These are phyloP conservation scores for Choiromyces venosus DNA, from an alignment of 495 filamentous ascomycete genomes.

Conservation along the genomic window DNA sequence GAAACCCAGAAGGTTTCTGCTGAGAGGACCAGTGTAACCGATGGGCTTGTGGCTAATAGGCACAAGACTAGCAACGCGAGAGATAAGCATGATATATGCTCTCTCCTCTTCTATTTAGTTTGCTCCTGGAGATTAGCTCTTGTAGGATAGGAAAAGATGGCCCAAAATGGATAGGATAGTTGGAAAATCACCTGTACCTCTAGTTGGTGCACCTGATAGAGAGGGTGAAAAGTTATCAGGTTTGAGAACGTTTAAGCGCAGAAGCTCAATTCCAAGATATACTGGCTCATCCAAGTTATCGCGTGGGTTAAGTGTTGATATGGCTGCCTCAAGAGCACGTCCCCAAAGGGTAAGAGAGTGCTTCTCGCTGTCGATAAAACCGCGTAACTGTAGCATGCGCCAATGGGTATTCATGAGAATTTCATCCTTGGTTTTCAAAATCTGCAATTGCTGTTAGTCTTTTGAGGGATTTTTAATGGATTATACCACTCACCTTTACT, in stretches of 20 bases:
- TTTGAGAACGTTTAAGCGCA: slow-evolving; percentile 72
- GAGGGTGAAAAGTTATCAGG: slow-evolving; percentile 51
- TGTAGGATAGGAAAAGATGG: not conserved
- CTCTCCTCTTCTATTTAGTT: slow-evolving; percentile 55
- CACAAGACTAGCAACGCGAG: slow-evolving; percentile 74
- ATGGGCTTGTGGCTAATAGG: slow-evolving; percentile 75
- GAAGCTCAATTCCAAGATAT: slow-evolving; percentile 73
- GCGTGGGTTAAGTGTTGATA: slow-evolving; percentile 56
- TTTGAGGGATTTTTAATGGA: not conserved
- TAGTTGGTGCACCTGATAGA: slow-evolving; percentile 56
- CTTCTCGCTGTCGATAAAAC: slow-evolving; percentile 65
- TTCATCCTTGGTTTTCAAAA: slow-evolving; percentile 59
- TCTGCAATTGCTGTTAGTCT: slow-evolving; percentile 42
- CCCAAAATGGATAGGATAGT: slow-evolving; percentile 8
- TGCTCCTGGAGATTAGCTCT: slow-evolving; percentile 8
- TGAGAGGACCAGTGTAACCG: slow-evolving; percentile 91
- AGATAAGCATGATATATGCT: slow-evolving; percentile 68
- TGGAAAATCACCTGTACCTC: slow-evolving; percentile 52
- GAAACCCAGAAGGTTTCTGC: slow-evolving; percentile 80
- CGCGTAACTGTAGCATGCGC: slow-evolving; percentile 83
- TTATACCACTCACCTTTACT: slow-evolving; percentile 36
- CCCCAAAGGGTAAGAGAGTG: slow-evolving; percentile 85
- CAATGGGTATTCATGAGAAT: slow-evolving; percentile 72
- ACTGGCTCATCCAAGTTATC: slow-evolving; percentile 57
- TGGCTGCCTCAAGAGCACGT: slow-evolving; percentile 62